Base-by-base conservation (phyloP, 2,329 filamentous ascomycete species). In the Daldinia sp. region DNA sequence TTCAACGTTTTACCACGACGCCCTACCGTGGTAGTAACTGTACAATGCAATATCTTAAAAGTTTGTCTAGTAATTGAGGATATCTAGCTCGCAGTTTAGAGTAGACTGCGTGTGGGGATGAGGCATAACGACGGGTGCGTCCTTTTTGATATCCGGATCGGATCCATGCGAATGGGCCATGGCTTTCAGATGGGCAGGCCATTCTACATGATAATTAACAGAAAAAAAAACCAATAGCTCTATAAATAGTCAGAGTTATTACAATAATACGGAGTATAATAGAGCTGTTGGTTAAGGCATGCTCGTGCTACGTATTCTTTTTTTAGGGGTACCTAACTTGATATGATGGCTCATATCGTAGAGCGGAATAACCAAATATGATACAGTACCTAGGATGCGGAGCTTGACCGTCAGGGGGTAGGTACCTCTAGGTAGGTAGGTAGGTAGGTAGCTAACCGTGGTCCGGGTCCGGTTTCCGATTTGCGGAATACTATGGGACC, bases 401-500 rank as follows among this genome's bases (percentile, higher is more conserved):
- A 45, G 21, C 21, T 45, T 27, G 13, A 27, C 39, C 21, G 43
- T 47, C 43, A 62, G 53, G 53, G 48, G 54, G 43, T 15, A 32
- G 21, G 13, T 29, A 32, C n/a, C n/a, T n/a, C n/a, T n/a, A n/a
- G n/a, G n/a, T n/a, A n/a, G n/a, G n/a, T n/a, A n/a, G n/a, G n/a
- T n/a, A n/a, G n/a, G n/a, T n/a, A n/a, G n/a, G n/a, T n/a, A n/a
- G n/a, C n/a, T 23, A 45, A n/a, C 21, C 39, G 39, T 15, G 21
- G 39, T 15, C 39, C 39, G 39, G 39, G 39, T 25, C 39, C 39
- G 39, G 39, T 45, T 53, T 51, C 55, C 52, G 56, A 37, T 29
- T 34, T 55, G 63, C 60, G 60, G 63, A 27, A 23, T 45, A 58
- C 47, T 58, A 43, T 61, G 57, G 58, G 32, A 37, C 54, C 8